A percentile compares a stretch with the other conserved stretches of the same genome.
These are phyloP conservation scores for Trametes meyenii DNA, from an alignment of 768 basidiomycete genomes.

Conservation along the genomic window DNA sequence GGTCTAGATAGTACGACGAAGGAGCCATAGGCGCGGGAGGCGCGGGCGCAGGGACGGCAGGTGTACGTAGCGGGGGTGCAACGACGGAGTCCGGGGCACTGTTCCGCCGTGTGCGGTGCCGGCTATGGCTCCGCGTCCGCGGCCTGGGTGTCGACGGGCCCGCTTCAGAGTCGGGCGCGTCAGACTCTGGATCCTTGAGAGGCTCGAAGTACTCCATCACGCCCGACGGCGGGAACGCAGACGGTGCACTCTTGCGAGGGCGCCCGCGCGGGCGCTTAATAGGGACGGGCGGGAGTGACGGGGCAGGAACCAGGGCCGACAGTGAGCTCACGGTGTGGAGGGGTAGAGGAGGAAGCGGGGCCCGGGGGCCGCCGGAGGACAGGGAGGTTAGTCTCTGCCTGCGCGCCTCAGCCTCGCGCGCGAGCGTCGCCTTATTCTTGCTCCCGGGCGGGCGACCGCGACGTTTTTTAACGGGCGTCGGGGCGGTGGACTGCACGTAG, in stretches of 20 bases:
- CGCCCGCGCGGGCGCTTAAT: slow-evolving; percentile 13
- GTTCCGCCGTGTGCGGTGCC: slow-evolving; percentile 10
- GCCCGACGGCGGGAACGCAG: background rate
- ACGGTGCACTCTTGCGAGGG: slow-evolving; percentile 12
- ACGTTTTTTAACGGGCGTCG: background rate
- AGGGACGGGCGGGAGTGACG: slow-evolving; percentile 1
- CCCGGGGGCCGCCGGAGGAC: background rate
- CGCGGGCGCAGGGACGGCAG: background rate
- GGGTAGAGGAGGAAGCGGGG: background rate
- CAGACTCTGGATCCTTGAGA: slow-evolving; percentile 9
- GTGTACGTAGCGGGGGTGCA: background rate
- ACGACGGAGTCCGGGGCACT: background rate
- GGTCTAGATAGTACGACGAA: slow-evolving; percentile 14
- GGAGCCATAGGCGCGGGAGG: background rate
- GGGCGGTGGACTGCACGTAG: background rate
- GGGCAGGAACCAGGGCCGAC: no score
- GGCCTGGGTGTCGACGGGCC: background rate
- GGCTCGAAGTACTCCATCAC: slow-evolving; percentile 14
- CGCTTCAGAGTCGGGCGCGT: background rate
- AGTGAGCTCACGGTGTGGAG: background rate
- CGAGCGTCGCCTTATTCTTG: slow-evolving; percentile 16
- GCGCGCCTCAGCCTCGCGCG: slow-evolving; percentile 4
- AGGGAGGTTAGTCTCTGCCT: background rate
- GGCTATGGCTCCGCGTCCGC: background rate
- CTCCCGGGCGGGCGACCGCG: slow-evolving; percentile 14